Base-by-base conservation (phyloP, 2,329 filamentous ascomycete genomes). In the Neoascochyta sp. region DNA sequence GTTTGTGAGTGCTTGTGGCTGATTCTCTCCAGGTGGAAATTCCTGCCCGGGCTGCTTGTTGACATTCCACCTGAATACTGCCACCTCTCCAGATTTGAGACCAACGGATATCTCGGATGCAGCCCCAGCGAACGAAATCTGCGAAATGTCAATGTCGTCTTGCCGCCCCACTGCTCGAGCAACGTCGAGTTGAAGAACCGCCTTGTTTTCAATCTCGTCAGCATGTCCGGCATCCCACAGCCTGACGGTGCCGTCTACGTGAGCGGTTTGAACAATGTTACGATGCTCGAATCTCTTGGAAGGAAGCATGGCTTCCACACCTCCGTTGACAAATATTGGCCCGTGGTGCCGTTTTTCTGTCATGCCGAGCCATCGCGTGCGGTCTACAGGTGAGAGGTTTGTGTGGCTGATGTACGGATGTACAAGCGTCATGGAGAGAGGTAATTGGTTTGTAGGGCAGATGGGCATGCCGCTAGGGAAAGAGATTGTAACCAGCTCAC, bases 391-490 rank as follows among this genome's bases (percentile, higher is more conserved):
- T 7, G 86, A 75, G n/a, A 93, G 71, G 10, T 77, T 74, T 29
- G 85, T 71, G 28, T 80, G 79, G 31, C 78, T 83, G 35, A 92
- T 78, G 56, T 94, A 96, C 0, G 92, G 92, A 54, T 95, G 88
- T 5, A 95, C 83, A 41, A 95, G 85, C 1, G 84, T 84, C 24
- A 95, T 67, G 3, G 85, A 95, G 0, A 89, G 77, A 52, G 94
- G 90, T 5, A 98, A 74, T 63, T 95, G 86, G 52, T 95, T 95
- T 4, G 89, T 95, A 1, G 92, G 88, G 16, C 81, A 85, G 32
- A 96, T 93, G 1, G 87, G 83, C 60, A 89, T 85, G 16, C 92
- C 92, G 26, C 83, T 92, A 0, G 92, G 92, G 55, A 96, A 96
- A 50, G 83, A 94, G 58, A 96, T 68, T 0, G 90, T 94, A 29